Conservation (phyloP, 2,329 filamentous ascomycete genomes). For the Arthrobotrys conoides region DNA sequence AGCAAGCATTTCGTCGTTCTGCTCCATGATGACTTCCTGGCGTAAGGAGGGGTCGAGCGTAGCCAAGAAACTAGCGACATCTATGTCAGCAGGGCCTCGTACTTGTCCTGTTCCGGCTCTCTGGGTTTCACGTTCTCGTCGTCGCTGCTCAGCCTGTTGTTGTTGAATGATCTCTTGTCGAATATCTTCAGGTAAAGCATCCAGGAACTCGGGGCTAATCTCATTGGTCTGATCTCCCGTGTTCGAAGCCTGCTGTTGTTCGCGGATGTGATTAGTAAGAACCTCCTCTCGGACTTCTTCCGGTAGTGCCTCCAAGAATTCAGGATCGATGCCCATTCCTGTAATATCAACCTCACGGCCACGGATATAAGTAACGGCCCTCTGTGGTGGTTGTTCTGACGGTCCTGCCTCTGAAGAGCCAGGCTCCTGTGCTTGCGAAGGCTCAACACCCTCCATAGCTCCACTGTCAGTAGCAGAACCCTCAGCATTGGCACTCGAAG, state of each 20-base stretch:
- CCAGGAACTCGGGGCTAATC: slow-evolving; percentile 92
- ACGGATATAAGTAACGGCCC: slow-evolving; percentile 85
- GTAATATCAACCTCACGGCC: slow-evolving; percentile 94
- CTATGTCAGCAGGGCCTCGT: slow-evolving; percentile 83
- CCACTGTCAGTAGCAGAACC: slow-evolving; percentile 64
- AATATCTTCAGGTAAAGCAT: slow-evolving; percentile 90
- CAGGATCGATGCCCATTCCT: slow-evolving; percentile 90
- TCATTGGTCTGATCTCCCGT: slow-evolving; percentile 82
- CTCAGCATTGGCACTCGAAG: slow-evolving; percentile 63
- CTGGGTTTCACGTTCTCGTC: slow-evolving; percentile 85
- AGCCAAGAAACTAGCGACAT: slow-evolving; percentile 90
- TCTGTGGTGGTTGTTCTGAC: slow-evolving; percentile 71
- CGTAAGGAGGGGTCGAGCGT: slow-evolving; percentile 86
- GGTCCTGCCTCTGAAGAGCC: slow-evolving; percentile 67
- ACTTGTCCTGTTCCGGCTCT: slow-evolving; percentile 70
- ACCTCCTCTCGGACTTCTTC: slow-evolving; percentile 97
- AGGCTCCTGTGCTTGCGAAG: slow-evolving; percentile 67
- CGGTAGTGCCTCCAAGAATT: slow-evolving; percentile 96
- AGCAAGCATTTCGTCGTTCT: slow-evolving; percentile 88
- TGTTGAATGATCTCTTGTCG: slow-evolving; percentile 91
- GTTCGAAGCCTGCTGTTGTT: slow-evolving; percentile 81
- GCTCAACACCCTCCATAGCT: slow-evolving; percentile 84
- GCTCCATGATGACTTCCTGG: slow-evolving; percentile 89
- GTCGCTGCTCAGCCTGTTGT: slow-evolving; percentile 88
- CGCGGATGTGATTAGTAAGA: slow-evolving; percentile 88